Evolutionary conservation across 768 basidiomycete genomes (phyloP).

Genomic region (Mycena haematopus): DNA sequence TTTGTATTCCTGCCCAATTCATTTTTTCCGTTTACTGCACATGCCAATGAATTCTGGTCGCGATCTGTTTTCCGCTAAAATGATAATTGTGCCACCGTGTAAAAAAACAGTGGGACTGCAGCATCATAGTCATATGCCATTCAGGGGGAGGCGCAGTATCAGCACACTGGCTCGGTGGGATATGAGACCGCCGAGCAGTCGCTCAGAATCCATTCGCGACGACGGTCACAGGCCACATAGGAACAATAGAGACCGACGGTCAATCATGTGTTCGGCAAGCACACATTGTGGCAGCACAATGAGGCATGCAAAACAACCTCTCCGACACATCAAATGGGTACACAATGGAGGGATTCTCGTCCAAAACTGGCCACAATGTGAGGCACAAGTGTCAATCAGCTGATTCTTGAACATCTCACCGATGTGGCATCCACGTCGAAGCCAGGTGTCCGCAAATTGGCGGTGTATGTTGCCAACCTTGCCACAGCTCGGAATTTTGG

Average conservation of each 20-base stretch:
- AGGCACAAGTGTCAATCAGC: background rate
- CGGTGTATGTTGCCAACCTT: too few species aligned
- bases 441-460: background rate
- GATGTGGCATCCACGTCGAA: conserved; percentile 3
- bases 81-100: too few species aligned
- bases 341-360: conserved; percentile 8
- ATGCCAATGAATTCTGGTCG: background rate
- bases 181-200: too few species aligned
- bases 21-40: background rate
- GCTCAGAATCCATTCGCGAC: too few species aligned
- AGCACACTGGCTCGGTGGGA: too few species aligned
- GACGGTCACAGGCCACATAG: too few species aligned
- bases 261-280: background rate
- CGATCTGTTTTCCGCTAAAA: too few species aligned
- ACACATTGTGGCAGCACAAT: background rate
- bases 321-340: background rate
- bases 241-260: background rate
- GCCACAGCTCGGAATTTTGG: too few species aligned
- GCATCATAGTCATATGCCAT: too few species aligned
- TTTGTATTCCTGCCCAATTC: background rate
- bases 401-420: background rate
- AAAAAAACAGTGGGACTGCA: too few species aligned
- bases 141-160: too few species aligned
- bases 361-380: conserved; percentile 6
- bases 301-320: background rate